Conservation (phyloP, 2,329 filamentous ascomycete genomes). For the Apiospora saccharicola region DNA sequence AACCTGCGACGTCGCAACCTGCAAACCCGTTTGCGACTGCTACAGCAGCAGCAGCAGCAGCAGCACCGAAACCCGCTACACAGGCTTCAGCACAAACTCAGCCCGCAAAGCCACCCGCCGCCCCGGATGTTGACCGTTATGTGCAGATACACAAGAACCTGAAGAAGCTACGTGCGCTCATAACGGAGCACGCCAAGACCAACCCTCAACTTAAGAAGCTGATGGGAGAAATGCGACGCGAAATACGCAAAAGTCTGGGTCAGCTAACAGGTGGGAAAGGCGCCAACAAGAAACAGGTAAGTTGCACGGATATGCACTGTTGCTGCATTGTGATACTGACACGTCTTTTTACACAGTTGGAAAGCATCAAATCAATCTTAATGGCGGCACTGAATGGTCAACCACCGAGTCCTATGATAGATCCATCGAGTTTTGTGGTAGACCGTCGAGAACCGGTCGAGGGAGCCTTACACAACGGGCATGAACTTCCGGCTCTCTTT, state of each 20-base stretch:
- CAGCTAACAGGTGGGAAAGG: slow-evolving; percentile 73
- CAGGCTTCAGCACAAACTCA: slow-evolving; percentile 1
- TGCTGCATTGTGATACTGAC: slow-evolving; percentile 24
- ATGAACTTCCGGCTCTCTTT: slow-evolving; percentile 67
- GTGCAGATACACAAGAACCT: slow-evolving; percentile 71
- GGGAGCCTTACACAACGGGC: slow-evolving; percentile 59
- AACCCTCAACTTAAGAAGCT: slow-evolving; percentile 67
- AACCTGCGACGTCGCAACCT: slow-evolving; percentile 17
- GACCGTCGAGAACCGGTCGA: slow-evolving; percentile 55
- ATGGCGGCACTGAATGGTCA: slow-evolving; percentile 59
- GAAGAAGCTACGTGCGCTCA: slow-evolving; percentile 59
- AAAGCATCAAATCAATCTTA: slow-evolving; percentile 59
- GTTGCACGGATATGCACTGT: slow-evolving; percentile 34
- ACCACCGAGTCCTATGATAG: slow-evolving; percentile 60
- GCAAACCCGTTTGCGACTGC: not conserved
- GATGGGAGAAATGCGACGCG: slow-evolving; percentile 75
- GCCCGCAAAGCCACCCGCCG: slow-evolving; percentile 9
- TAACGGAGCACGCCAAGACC: slow-evolving; percentile 61
- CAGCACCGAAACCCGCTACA: not conserved
- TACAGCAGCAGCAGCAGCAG: not conserved
- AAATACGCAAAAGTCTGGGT: slow-evolving; percentile 75
- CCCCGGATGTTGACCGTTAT: slow-evolving; percentile 50
- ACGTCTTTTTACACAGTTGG: slow-evolving; percentile 42
- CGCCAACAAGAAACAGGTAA: slow-evolving; percentile 65
- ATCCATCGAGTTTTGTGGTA: slow-evolving; percentile 62